Base-by-base conservation (phyloP, 176 grass and related monocot species). In the Aegilops sharonensis region DNA sequence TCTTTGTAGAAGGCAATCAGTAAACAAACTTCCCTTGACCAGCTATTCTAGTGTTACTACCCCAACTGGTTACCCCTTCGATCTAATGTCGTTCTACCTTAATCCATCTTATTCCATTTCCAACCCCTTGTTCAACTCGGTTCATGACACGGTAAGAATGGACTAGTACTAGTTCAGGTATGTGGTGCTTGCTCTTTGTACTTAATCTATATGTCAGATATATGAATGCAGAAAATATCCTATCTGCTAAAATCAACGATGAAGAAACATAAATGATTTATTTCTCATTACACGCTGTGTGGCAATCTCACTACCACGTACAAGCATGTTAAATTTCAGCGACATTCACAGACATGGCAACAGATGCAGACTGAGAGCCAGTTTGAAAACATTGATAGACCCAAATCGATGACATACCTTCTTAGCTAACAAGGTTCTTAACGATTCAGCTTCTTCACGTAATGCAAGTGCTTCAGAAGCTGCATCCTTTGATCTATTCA, bases 401-500 rank as follows among this genome's bases (percentile, higher is more conserved):
- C 64, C 52, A 70, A 50, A 82, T 77, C 37, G 31, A 77, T 47
- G 36, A 40, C n/a, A 62, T 65, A 94, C 95, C 89, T 95, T 98
- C 65, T 85, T 91, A 85, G 89, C 72, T 79, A 94, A 79, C 78
- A 93, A 73, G 72, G 63, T 47, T 88, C 88, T 94, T 59, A 98
- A 91, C 68, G 88, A 91, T 9, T 92, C 71, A 10, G 95, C 91
- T 89, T 98, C 84, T 84, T 92, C 88, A 77, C 90, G 93, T 75
- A 95, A 91, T 86, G 91, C 72, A 81, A 89, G 78, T 39, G 88
- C 90, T 85, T 95, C 93, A 84, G 71, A 78, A 92, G 91, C 90
- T 9, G 91, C 93, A 67, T 91, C 81, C 71, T 98, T 98, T 71
- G 85, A 92, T 86, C 91, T 93, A 91, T 90, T 98, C 72, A 95